Percentiles rank a stretch among this genome's conserved stretches.
phyloP scores from a whole-genome alignment of 2,329 filamentous ascomycete genomes.

The Talaromyces islandicus region DNA sequence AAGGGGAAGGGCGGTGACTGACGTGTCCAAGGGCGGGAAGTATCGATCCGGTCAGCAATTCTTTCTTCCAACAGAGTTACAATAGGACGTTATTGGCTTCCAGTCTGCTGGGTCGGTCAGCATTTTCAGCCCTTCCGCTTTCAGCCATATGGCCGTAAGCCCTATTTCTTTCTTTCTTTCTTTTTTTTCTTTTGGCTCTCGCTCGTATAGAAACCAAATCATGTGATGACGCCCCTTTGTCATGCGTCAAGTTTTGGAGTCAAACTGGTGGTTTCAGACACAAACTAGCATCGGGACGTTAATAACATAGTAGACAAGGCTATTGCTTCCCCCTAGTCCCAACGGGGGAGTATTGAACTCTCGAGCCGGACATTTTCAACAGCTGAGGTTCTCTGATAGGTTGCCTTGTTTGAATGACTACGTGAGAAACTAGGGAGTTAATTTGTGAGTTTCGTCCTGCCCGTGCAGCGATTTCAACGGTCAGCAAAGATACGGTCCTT shows the following conservation, averaged over 20 bases:
- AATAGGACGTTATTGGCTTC: background rate
- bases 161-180: too few relatives aligned
- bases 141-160: background rate
- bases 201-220: background rate
- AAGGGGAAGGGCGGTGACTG: background rate
- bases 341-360: background rate
- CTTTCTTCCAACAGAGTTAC: background rate
- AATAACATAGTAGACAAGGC: background rate
- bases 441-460: background rate
- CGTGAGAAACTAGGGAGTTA: background rate
- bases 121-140: background rate
- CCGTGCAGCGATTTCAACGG: background rate
- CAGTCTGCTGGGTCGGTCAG: background rate
- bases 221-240: background rate
- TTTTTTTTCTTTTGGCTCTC: too few relatives aligned
- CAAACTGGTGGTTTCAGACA: background rate
- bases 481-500: background rate
- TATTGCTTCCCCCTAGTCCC: background rate
- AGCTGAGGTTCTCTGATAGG: background rate
- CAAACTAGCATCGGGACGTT: background rate
- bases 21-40: background rate
- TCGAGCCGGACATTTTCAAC: background rate
- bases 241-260: background rate
- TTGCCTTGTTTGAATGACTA: background rate
- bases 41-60: background rate